Conservation (phyloP, 306 rosid species). For the Astragalus glycyphyllos region DNA sequence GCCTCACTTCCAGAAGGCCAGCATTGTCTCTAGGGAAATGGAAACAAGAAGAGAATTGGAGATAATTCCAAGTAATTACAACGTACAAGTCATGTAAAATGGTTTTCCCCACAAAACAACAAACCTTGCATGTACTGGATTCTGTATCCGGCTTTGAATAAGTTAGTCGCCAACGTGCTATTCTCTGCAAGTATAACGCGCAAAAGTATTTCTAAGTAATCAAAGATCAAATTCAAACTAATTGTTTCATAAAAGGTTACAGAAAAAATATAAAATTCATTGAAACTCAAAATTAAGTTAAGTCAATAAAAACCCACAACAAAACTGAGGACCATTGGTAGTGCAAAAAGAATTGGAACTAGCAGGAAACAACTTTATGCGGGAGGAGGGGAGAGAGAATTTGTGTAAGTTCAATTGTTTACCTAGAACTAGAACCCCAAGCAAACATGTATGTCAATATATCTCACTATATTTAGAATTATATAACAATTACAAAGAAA, state of each 20-base stretch:
- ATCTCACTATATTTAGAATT: conserved; percentile 14
- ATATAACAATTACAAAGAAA: not conserved
- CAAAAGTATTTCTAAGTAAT: conserved; percentile 18
- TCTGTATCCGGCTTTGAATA: conserved; percentile 43
- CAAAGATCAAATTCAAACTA: conserved; percentile 5
- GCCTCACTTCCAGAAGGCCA: conserved; percentile 67
- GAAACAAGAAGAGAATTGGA: conserved; percentile 17
- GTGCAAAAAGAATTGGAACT: conserved; percentile 11
- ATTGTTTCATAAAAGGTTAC: not conserved
- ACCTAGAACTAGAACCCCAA: conserved; percentile 3
- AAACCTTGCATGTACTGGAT: conserved; percentile 70
- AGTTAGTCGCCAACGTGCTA: conserved; percentile 67
- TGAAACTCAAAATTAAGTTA: not conserved
- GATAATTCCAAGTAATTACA: not conserved
- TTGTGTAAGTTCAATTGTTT: not conserved
- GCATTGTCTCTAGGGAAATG: conserved; percentile 55
- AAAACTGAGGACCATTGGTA: not conserved
- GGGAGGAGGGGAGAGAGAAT: not conserved
- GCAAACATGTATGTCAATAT: not conserved
- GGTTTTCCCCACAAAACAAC: not conserved
- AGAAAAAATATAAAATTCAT: not conserved
- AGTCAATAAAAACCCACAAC: conserved; percentile 13
- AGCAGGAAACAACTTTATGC: conserved; percentile 17
- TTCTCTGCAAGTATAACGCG: conserved; percentile 58
- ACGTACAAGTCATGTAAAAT: conserved; percentile 1